Conservation (phyloP, 352 stramenopile species). For the Phytophthora constricta region DNA sequence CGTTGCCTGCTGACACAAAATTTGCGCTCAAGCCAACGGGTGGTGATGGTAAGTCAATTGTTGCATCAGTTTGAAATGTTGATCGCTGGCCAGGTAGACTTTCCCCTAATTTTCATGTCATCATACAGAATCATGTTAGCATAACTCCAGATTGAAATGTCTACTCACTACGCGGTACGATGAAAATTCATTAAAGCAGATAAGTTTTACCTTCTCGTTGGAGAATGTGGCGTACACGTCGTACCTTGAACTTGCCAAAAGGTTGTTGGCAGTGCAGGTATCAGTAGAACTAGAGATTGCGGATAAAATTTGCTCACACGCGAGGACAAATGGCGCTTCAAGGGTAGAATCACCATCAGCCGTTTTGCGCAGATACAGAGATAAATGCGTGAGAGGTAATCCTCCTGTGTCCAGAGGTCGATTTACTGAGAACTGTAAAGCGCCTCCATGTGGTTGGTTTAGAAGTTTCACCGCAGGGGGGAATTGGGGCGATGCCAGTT, state of each 20-base stretch:
- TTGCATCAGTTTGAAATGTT: slow-evolving; percentile 31
- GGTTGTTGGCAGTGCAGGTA: slow-evolving; percentile 44
- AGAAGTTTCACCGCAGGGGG: slow-evolving; percentile 26
- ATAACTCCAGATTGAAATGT: no score
- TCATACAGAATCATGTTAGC: neutral
- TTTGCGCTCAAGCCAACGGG: slow-evolving; percentile 45
- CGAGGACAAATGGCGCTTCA: slow-evolving; percentile 19
- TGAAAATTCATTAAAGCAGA: no score
- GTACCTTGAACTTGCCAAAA: slow-evolving; percentile 49
- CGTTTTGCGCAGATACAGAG: slow-evolving; percentile 42
- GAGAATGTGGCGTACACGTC: slow-evolving; percentile 51
- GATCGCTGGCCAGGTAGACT: slow-evolving; percentile 30
- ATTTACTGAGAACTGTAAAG: slow-evolving; percentile 45
- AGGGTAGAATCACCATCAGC: neutral
- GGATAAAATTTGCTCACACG: slow-evolving; percentile 21
- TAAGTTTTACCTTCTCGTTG: slow-evolving; percentile 55
- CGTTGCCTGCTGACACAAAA: slow-evolving; percentile 55
- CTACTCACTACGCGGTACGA: no score
- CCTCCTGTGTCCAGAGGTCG: slow-evolving; percentile 44
- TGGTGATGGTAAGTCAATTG: slow-evolving; percentile 46
- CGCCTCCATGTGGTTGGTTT: slow-evolving; percentile 32
- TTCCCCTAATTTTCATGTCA: slow-evolving; percentile 31
- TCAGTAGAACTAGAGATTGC: neutral
- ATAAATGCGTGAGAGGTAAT: slow-evolving; percentile 34
- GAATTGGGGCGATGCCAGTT: slow-evolving; percentile 21